A percentile compares a stretch with the other conserved stretches of the same genome.
These are phyloP conservation scores for Nemania sp. DNA, from an alignment of 2,329 filamentous ascomycete genomes.

Conservation along the genomic window DNA sequence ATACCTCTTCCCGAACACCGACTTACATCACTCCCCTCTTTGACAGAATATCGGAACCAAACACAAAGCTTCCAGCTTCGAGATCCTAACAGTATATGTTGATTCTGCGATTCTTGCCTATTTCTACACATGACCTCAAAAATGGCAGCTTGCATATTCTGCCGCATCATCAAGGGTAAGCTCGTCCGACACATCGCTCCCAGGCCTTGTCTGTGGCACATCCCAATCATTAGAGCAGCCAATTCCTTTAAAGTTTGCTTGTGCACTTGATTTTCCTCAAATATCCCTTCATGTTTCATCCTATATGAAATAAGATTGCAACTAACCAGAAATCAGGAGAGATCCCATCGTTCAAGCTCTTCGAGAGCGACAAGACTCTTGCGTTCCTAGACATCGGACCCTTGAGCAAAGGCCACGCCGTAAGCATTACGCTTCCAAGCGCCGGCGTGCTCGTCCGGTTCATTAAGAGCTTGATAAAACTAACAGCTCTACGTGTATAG, in stretches of 20 bases:
- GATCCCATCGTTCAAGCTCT: slow-evolving; percentile 95
- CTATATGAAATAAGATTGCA: neutral
- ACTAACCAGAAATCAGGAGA: slow-evolving; percentile 63
- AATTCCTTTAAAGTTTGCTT: neutral
- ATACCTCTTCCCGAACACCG: slow-evolving; percentile 4
- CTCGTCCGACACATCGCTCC: neutral
- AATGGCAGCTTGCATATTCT: slow-evolving; percentile 86
- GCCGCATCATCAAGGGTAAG: slow-evolving; percentile 92
- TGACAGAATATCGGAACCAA: neutral
- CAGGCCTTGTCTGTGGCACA: too few species aligned
- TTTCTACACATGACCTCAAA: slow-evolving; percentile 39
- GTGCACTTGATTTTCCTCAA: neutral
- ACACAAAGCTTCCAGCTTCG: neutral
- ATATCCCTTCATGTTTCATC: neutral
- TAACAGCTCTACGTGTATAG: slow-evolving; percentile 47
- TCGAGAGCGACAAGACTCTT: slow-evolving; percentile 88
- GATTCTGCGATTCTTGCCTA: slow-evolving; percentile 4
- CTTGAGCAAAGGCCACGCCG: slow-evolving; percentile 83
- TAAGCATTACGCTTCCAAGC: slow-evolving; percentile 50
- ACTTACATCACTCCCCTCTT: slow-evolving; percentile 16
- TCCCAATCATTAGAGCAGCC: too few species aligned
- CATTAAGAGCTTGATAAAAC: neutral
- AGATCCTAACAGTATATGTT: neutral
- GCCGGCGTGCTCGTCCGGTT: neutral
- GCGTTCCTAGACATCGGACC: slow-evolving; percentile 97